Percentiles rank a stretch among this genome's conserved stretches.
These are phyloP conservation scores for Podospora comata DNA, from an alignment of 495 filamentous ascomycete genomes.

Conservation along the genomic window DNA sequence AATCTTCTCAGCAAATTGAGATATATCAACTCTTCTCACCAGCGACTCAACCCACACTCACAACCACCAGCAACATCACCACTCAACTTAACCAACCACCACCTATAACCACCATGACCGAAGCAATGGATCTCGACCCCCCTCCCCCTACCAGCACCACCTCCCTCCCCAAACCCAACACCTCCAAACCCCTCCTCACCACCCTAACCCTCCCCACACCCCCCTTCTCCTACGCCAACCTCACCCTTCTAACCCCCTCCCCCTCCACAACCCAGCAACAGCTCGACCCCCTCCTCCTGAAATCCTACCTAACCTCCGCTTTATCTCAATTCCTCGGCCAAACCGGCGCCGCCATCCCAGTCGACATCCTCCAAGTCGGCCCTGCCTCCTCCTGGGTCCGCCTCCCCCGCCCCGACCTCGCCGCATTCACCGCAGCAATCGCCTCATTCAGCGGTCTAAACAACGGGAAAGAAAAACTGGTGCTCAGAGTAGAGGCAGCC, in stretches of 20 bases:
- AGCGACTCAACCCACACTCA: too few species aligned
- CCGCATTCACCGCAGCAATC: conserved; percentile 56
- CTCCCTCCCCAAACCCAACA: conserved; percentile 16
- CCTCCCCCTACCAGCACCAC: conserved; percentile 5
- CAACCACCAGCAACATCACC: not conserved
- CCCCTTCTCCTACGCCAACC: conserved; percentile 42
- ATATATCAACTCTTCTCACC: too few species aligned
- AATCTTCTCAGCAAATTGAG: too few species aligned
- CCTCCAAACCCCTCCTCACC: conserved; percentile 33
- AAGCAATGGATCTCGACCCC: conserved; percentile 23
- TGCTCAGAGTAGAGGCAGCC: conserved; percentile 39
- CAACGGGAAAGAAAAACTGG: conserved; percentile 16
- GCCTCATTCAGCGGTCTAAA: conserved; percentile 62
- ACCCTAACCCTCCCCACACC: conserved; percentile 38
- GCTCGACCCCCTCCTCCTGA: not conserved
- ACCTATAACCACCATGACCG: not conserved
- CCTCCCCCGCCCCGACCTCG: conserved; percentile 65
- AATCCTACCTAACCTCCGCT: conserved; percentile 60
- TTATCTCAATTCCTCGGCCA: conserved; percentile 77
- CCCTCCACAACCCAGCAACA: conserved; percentile 10
- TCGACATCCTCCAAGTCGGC: conserved; percentile 74
- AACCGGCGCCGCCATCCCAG: conserved; percentile 66
- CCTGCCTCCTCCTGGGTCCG: conserved; percentile 59
- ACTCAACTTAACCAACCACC: conserved; percentile 3
- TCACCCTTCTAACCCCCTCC: conserved; percentile 28